Evolutionary conservation across 2,329 filamentous ascomycete genomes (phyloP).

Genomic region (Chaetothyriales sp.): DNA sequence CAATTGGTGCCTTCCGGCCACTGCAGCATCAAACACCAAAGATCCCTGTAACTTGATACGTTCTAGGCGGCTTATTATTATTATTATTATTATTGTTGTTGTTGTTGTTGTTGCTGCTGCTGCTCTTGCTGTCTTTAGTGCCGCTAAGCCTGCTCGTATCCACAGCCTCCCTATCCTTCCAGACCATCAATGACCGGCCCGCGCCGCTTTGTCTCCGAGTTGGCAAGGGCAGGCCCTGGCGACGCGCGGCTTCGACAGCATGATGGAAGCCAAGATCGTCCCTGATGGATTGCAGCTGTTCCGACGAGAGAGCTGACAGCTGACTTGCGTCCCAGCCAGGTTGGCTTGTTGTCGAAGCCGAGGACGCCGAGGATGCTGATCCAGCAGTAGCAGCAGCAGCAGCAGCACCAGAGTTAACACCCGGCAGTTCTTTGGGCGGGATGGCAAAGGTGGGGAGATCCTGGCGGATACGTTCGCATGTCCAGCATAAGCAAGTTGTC

Average conservation of each 20-base stretch:
- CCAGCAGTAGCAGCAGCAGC: no score
- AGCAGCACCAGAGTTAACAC: no score
- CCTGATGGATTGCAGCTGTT: slow-evolving; percentile 2
- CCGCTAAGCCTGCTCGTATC: no score
- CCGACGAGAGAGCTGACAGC: not conserved
- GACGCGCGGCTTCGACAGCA: slow-evolving; percentile 3
- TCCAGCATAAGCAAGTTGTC: slow-evolving; percentile 9
- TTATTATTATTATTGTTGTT: no score
- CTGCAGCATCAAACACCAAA: no score
- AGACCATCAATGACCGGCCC: not conserved
- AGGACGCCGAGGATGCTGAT: not conserved
- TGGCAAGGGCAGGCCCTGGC: slow-evolving; percentile 1
- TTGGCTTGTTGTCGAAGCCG: not conserved
- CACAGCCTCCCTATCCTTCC: not conserved
- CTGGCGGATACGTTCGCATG: slow-evolving; percentile 10
- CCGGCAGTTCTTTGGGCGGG: not conserved
- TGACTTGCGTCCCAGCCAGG: not conserved
- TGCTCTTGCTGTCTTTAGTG: no score
- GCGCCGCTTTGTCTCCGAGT: slow-evolving; percentile 9
- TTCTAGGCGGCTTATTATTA: not conserved
- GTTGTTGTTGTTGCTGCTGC: not conserved
- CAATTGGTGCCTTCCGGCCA: no score
- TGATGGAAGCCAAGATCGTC: slow-evolving; percentile 4
- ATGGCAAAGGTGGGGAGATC: not conserved
- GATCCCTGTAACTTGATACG: not conserved